Base-by-base conservation (phyloP, 495 filamentous ascomycete species). In the Filosporella fistucella region DNA sequence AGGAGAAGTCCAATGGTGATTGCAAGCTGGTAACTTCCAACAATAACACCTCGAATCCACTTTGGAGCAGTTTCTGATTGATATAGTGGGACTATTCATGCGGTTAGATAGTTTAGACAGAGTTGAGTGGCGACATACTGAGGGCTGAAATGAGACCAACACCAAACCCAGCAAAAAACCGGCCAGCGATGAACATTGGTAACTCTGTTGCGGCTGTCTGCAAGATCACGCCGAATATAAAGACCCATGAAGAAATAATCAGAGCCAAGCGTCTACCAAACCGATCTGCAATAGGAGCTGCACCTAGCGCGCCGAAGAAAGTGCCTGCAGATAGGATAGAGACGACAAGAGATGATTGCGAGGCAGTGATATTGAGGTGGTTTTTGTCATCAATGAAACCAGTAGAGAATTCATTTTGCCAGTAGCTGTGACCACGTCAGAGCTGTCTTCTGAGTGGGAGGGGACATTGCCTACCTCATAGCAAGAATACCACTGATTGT, bases 271-370 rank as follows among this genome's bases (percentile, higher is more conserved):
- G 77, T 57, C 89, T 85, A 54, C 89, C 89, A 11, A 93, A 68
- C 25, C 66, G 59, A 59, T 95, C 89, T 33, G 79, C 87, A 14
- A 86, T 29, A 10, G 70, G 3, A 77, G 83, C 13, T 22, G 88
- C 86, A n/a, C 62, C 60, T 7, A 95, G 74, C 32, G 89, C 81
- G 16, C 77, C 90, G 57, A 93, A 86, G 70, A 94, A 94, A 7
- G 90, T 96, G 36, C 90, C 90, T 5, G 85, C 88, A 1, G 89
- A 95, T 26, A 96, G 73, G 29, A 96, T 84, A 3, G 89, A 91
- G 25, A 89, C 86, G 45, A 89, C 82, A 55, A 84, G 72, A 9
- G 88, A 87, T 3, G 73, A 68, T 56, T 88, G 75, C 0, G 65
- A 61, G 9, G 78, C 65, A 1, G 79, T 82, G 23, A 94, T 55